These are phyloP conservation scores for Aspergillus campestris DNA, from an alignment of 495 filamentous ascomycete species.

Conservation along the genomic window DNA sequence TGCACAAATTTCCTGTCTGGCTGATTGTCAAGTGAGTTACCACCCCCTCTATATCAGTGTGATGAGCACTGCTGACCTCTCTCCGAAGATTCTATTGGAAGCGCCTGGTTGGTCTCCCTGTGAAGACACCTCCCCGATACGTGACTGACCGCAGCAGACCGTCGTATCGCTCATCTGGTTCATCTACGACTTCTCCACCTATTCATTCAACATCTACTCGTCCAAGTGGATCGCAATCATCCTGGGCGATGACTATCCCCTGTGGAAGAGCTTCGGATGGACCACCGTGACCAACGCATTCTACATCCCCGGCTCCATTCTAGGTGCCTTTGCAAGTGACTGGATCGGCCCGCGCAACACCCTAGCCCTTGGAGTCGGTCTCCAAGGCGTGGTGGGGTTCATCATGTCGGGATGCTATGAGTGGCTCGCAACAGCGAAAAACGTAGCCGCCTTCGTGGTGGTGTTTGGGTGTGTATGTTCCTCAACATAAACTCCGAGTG, in stretches of 20 bases:
- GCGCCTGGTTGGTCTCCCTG: constrained; percentile 23
- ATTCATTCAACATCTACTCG: constrained; percentile 74
- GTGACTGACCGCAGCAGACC: constrained; percentile 52
- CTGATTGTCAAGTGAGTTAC: constrained; percentile 41
- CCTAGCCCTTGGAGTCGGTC: constrained; percentile 54
- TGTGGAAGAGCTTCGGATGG: constrained; percentile 78
- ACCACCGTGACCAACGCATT: constrained; percentile 77
- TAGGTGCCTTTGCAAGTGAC: constrained; percentile 69
- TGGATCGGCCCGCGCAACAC: constrained; percentile 65
- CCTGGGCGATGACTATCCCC: constrained; percentile 41
- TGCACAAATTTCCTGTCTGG: constrained; percentile 43
- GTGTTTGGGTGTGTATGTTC: constrained; percentile 46
- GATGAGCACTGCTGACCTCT: not conserved
- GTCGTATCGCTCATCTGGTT: constrained; percentile 83
- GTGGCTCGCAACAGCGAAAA: constrained; percentile 47
- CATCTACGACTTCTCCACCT: constrained; percentile 79
- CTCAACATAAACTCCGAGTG: too few relatives aligned
- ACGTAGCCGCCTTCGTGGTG: constrained; percentile 70
- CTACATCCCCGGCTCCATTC: constrained; percentile 73
- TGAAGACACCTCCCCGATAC: constrained; percentile 4
- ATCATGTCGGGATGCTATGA: constrained; percentile 75
- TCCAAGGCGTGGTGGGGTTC: constrained; percentile 73
- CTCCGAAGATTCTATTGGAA: constrained; percentile 42
- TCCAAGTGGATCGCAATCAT: constrained; percentile 62
- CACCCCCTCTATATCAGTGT: not conserved